A percentile compares a stretch with the other conserved stretches of the same genome.
Conservation (phyloP, 2,329 filamentous ascomycete species). For the Xylariomycetidae sp. region DNA sequence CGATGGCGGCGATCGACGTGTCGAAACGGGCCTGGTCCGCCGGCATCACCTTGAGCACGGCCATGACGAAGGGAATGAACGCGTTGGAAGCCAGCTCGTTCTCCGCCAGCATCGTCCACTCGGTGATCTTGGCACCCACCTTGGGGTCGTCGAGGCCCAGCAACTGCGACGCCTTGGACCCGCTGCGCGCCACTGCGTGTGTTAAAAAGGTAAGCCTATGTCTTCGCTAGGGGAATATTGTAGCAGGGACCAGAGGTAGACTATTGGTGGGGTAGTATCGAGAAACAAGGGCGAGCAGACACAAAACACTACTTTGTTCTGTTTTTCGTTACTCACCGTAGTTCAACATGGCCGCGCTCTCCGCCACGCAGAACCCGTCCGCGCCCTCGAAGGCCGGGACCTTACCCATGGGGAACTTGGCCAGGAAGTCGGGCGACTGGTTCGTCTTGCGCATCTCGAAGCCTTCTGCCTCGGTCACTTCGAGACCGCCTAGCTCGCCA, state of each 20-base stretch:
- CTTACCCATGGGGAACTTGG: constrained; percentile 49
- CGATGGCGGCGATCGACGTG: constrained; percentile 8
- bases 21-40: constrained; percentile 23
- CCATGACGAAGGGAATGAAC: constrained; percentile 20
- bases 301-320: no score
- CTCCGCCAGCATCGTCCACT: constrained; percentile 42
- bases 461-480: constrained; percentile 27
- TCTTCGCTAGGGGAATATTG: no score
- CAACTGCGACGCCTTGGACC: constrained; percentile 39
- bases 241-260: no score
- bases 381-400: constrained; percentile 43
- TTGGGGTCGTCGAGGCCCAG: constrained; percentile 36
- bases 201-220: no score
- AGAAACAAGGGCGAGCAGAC: no score
- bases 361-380: constrained; percentile 41
- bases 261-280: no score
- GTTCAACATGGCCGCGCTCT: constrained; percentile 42
- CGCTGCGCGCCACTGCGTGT: constrained; percentile 41
- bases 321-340: no score
- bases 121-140: constrained; percentile 36
- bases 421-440: constrained; percentile 37
- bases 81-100: constrained; percentile 26
- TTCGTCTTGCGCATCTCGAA: constrained; percentile 40
- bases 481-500: constrained; percentile 35
- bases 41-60: constrained; percentile 22